phyloP scores from a whole-genome alignment of 352 stramenopile species.

The Globisporangium megalacanthum region DNA sequence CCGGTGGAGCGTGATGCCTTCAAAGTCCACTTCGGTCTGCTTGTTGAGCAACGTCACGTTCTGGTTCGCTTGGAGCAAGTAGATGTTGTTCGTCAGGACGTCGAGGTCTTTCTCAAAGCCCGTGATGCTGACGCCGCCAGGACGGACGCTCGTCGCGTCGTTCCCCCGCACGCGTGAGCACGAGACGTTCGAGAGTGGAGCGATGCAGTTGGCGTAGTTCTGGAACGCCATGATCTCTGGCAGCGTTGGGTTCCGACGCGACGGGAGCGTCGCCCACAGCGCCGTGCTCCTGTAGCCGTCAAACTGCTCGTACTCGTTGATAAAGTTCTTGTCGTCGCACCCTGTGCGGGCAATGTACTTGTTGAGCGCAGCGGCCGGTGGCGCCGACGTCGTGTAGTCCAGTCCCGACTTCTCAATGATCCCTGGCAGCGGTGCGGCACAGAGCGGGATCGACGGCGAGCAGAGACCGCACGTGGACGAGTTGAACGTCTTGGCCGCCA shows the following conservation, averaged over 20 bases:
- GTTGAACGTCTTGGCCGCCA: slow-evolving; percentile 25
- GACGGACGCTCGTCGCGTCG: slow-evolving; percentile 41
- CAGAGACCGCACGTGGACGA: slow-evolving; percentile 37
- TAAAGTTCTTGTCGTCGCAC: slow-evolving; percentile 45
- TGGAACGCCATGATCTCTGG: slow-evolving; percentile 42
- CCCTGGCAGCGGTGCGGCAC: slow-evolving; percentile 47
- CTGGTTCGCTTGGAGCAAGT: slow-evolving; percentile 48
- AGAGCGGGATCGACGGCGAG: slow-evolving; percentile 27
- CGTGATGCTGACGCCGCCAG: slow-evolving; percentile 34
- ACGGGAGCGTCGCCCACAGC: slow-evolving; percentile 36
- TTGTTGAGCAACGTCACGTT: slow-evolving; percentile 54
- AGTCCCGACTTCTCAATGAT: slow-evolving; percentile 45
- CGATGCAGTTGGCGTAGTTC: slow-evolving; percentile 47
- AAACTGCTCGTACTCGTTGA: slow-evolving; percentile 51
- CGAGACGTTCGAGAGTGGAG: slow-evolving; percentile 39
- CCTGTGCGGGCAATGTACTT: slow-evolving; percentile 41
- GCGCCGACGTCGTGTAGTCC: slow-evolving; percentile 32
- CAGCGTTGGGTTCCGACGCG: slow-evolving; percentile 42
- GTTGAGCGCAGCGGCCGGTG: slow-evolving; percentile 19
- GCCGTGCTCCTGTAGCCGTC: slow-evolving; percentile 32
- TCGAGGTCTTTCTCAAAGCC: slow-evolving; percentile 41
- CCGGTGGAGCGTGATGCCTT: slow-evolving; percentile 46
- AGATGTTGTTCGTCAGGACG: slow-evolving; percentile 33
- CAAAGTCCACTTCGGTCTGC: slow-evolving; percentile 31
- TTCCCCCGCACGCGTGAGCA: slow-evolving; percentile 46